A percentile compares a stretch with the other conserved stretches of the same genome.
These are phyloP conservation scores for Detonula confervacea DNA, from an alignment of 352 stramenopile genomes.

Conservation along the genomic window DNA sequence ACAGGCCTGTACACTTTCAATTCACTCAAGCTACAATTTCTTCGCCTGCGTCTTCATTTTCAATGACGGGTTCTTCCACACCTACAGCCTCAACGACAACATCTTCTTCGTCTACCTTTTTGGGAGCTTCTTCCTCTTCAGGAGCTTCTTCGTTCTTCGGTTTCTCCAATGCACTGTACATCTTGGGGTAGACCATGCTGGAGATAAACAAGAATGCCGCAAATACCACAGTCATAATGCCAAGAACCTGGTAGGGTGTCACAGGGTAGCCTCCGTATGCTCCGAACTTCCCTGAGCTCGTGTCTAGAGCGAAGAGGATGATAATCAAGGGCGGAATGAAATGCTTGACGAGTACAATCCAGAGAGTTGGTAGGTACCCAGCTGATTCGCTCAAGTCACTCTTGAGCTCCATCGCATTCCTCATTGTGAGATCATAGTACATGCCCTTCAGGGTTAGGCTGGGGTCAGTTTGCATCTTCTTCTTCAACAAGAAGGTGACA, in stretches of 20 bases:
- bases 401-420: constrained; percentile 43
- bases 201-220: constrained; percentile 39
- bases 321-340: constrained; percentile 72
- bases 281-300: constrained; percentile 51
- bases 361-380: constrained; percentile 58
- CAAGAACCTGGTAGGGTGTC: constrained; percentile 65
- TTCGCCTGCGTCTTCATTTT: too few relatives aligned
- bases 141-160: too few relatives aligned
- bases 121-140: too few relatives aligned
- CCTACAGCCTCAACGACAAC: too few relatives aligned
- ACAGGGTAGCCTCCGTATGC: constrained; percentile 60
- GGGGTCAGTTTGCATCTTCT: constrained; percentile 40
- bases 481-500: constrained; percentile 37
- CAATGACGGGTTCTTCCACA: too few relatives aligned
- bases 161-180: constrained; percentile 44
- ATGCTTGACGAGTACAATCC: constrained; percentile 64
- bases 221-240: constrained; percentile 65
- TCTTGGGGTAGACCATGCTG: constrained; percentile 28
- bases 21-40: too few relatives aligned
- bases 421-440: constrained; percentile 49
- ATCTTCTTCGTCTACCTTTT: too few relatives aligned
- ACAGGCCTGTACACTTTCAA: too few relatives aligned
- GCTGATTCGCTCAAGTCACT: constrained; percentile 50
- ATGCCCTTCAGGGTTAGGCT: constrained; percentile 41
- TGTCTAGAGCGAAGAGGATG: constrained; percentile 62